phyloP scores from a whole-genome alignment of 495 filamentous ascomycete species.

The Tuber magnatum region DNA sequence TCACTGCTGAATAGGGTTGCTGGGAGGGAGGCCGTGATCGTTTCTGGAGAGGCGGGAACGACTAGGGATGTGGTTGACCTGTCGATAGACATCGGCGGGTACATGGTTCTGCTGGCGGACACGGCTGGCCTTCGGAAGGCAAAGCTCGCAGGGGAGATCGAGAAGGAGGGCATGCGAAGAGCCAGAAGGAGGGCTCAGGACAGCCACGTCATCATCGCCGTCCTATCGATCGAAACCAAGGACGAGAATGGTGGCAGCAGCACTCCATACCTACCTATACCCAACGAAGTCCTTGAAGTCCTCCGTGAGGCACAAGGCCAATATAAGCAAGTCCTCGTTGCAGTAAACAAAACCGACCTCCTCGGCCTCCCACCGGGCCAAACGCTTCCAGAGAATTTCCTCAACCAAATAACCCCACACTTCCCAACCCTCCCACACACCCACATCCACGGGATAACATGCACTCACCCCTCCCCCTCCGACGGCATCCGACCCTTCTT shows the following conservation, averaged over 20 bases:
- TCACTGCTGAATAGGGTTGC: slow-evolving; percentile 84
- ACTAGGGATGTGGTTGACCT: slow-evolving; percentile 92
- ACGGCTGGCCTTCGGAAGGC: slow-evolving; percentile 70
- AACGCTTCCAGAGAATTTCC: slow-evolving; percentile 21
- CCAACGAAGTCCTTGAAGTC: slow-evolving; percentile 54
- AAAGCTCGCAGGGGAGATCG: slow-evolving; percentile 56
- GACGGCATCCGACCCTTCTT: slow-evolving; percentile 63
- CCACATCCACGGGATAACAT: slow-evolving; percentile 63
- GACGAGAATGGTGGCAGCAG: slow-evolving; percentile 33
- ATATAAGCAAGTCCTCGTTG: slow-evolving; percentile 59
- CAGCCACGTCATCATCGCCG: slow-evolving; percentile 78
- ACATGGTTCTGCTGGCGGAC: slow-evolving; percentile 80
- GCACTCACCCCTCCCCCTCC: slow-evolving; percentile 41
- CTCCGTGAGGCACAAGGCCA: slow-evolving; percentile 50
- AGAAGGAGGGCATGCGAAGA: slow-evolving; percentile 82
- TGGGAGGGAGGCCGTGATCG: slow-evolving; percentile 90
- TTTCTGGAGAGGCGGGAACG: slow-evolving; percentile 83
- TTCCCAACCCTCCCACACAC: slow-evolving; percentile 41
- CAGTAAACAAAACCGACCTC: slow-evolving; percentile 75
- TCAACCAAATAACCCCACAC: slow-evolving; percentile 23
- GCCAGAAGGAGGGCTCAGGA: slow-evolving; percentile 72
- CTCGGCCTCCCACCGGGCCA: slow-evolving; percentile 38
- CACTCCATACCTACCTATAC: slow-evolving; percentile 44
- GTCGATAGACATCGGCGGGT: slow-evolving; percentile 81
- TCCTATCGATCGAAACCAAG: slow-evolving; percentile 59